Base-by-base conservation (phyloP, 1,284 basidiomycete species). In the Fomitopsis palustris region DNA sequence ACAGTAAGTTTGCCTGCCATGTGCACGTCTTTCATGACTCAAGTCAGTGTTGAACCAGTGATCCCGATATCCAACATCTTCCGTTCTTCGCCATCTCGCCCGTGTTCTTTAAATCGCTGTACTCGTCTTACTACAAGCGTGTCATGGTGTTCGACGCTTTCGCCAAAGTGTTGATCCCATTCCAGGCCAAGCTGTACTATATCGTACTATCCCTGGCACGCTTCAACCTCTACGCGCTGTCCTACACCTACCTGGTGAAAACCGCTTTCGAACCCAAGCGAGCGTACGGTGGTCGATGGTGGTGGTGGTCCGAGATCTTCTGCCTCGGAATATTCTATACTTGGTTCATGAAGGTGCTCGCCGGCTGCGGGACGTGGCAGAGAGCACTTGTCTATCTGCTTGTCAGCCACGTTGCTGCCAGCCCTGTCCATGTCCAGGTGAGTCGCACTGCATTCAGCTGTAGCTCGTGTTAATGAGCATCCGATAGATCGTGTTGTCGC, bases 31-130 rank as follows among this genome's bases (percentile, higher is more conserved):
- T 2, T 6, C 2, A 19, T 57, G 10, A 38, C 37, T 21, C 38
- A 35, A 31, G 57, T 7, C 59, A 55, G 55, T 66, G 37, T 58
- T 49, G 19, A 60, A 75, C 74, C 76, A 96, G 96, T 74, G 96
- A 98, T 72, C 93, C 94, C 1, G 96, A 95, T 70, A 96, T 96
- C 63, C 88, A 96, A 75, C 96, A 99, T 74, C 81, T 99, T 53
- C 96, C 96, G 23, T 98, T 99, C 79, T 91, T 99, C 69, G 96
- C 96, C 62, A 94, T 98, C 67, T 91, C 93, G 4, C 87, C 93
- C 7, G 82, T 83, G 38, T 99, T 98, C 77, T 87, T 97, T 71
- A 78, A 81, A 51, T 89, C 85, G 23, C 76, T 98, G 1, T 97
- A 92, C 84, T 96, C 93, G 3, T 94, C 95, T 0, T 99, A 98